These are phyloP conservation scores for Vitis rotundifolia DNA, from an alignment of 164 flowering plant species.

Conservation along the genomic window DNA sequence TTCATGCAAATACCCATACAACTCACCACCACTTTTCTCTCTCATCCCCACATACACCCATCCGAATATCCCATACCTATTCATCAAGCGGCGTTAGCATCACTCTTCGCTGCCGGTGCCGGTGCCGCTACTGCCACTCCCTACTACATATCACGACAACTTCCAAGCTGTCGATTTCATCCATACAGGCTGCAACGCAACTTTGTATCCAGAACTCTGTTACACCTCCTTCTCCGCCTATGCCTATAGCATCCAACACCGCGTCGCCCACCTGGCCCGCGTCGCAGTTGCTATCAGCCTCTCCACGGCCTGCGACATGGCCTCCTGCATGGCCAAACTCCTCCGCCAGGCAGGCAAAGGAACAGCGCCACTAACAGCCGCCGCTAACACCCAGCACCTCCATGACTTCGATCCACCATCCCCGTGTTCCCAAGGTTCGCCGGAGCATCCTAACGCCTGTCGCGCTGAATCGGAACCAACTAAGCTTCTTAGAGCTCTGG, in stretches of 20 bases:
- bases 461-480: too few relatives aligned
- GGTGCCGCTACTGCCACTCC: neutral
- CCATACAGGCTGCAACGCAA: constrained; percentile 69
- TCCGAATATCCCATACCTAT: too few relatives aligned
- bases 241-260: constrained; percentile 44
- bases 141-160: constrained; percentile 1
- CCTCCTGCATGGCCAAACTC: constrained; percentile 40
- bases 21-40: too few relatives aligned
- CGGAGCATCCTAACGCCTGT: too few relatives aligned
- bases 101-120: constrained; percentile 19
- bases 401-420: constrained; percentile 59
- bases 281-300: constrained; percentile 63
- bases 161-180: constrained; percentile 50
- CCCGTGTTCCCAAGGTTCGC: too few relatives aligned
- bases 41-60: too few relatives aligned
- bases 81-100: too few relatives aligned
- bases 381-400: too few relatives aligned
- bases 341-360: constrained; percentile 39
- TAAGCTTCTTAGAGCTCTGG: too few relatives aligned
- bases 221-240: constrained; percentile 61
- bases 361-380: constrained; percentile 36
- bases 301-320: constrained; percentile 29
- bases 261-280: constrained; percentile 56
- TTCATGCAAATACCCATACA: too few relatives aligned
- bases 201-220: constrained; percentile 69